Conservation (phyloP, 78 protist genomes). For the Paulinella micropora region DNA sequence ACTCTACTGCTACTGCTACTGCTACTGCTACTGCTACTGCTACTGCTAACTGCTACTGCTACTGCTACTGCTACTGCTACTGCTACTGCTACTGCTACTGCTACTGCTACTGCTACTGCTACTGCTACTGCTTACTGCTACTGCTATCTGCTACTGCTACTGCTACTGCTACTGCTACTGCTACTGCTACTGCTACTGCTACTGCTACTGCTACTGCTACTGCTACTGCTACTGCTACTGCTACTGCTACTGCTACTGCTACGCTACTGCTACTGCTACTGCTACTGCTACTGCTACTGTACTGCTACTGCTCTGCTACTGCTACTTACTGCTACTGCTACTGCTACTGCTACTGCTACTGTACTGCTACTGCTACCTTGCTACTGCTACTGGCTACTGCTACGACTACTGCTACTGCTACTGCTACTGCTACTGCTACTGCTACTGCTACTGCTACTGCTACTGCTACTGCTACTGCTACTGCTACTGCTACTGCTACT, state of each 20-base stretch:
- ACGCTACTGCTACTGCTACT: no score
- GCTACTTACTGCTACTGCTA: no score
- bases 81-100: neutral
- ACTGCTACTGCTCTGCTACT: no score
- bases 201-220: neutral
- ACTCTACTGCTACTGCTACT: neutral
- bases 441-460: neutral
- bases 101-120: neutral
- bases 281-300: no score
- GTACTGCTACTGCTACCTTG: neutral
- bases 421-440: neutral
- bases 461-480: neutral
- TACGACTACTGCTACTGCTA: no score
- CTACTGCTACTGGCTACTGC: no score
- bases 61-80: neutral
- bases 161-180: neutral
- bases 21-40: neutral
- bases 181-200: neutral
- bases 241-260: neutral
- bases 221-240: neutral
- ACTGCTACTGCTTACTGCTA: no score
- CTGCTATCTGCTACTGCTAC: no score
- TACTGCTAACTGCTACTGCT: no score
- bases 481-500: neutral
- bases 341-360: neutral